Base-by-base conservation (phyloP, 192 early-diverging fungal species). In the Coemansia sp. region DNA sequence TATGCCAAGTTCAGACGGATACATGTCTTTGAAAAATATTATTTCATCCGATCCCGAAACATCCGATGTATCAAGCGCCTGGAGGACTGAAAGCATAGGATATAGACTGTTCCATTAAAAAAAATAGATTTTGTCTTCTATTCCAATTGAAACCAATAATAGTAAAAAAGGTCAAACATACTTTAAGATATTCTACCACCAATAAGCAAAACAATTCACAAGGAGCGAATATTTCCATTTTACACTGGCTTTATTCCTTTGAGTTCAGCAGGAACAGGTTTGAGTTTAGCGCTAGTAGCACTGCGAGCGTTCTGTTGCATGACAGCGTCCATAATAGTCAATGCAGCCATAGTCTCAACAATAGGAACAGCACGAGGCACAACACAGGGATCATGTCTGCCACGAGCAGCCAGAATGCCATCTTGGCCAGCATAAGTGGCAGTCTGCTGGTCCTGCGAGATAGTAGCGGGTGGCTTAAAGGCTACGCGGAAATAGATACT, bases 381-480 rank as follows among this genome's bases (percentile, higher is more conserved):
- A 6, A 99, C 97, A 56, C 93, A 99, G 21, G 97, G 97, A 71
- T 99, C 97, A 75, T 99, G 97, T 31, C 97, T 84, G 36, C 97
- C 97, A 33, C 96, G 90, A 1, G 97, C 93, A 3, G 89, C 91
- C 61, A 99, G 84, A 10, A 87, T 86, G 19, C 97, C 97, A 20
- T 75, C 78, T 3, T 74, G 71, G 64, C 97, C 97, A 46, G 87
- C 84, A 72, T 97, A 99, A 21, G 88, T 90, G 32, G 93, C 88
- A 0, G 97, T 99, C 54, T 75, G 70, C 76, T 99, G 97, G 51
- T 90, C 88, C 78, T 92, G 90, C 36, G 90, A 90, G 60, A 99
- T 99, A 3, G 97, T 99, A 22, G 97, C 97, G 5, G 93, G 88
- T 19, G 97, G 92, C 80, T 99, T 98, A 82, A 99, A 99, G 1